Conservation (phyloP, 331 rosid species). For the Acacia concinna region DNA sequence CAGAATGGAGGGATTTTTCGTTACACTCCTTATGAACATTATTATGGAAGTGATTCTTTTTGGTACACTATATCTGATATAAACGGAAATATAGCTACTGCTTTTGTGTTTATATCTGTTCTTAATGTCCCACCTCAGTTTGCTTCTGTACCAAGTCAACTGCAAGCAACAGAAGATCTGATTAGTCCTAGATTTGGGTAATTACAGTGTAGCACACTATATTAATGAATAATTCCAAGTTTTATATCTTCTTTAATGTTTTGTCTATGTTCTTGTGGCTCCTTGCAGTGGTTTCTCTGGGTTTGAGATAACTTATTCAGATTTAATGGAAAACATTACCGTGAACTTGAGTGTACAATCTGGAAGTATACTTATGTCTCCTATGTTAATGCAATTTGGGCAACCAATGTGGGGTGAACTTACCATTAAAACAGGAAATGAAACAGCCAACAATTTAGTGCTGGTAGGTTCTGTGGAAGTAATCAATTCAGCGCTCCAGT, state of each 20-base stretch:
- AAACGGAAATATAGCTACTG: slow-evolving; percentile 74
- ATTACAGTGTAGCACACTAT: neutral
- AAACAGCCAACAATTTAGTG: slow-evolving; percentile 46
- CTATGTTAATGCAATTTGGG: slow-evolving; percentile 71
- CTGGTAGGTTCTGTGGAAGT: slow-evolving; percentile 71
- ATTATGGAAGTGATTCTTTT: slow-evolving; percentile 73
- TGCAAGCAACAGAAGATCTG: slow-evolving; percentile 77
- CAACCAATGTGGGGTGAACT: slow-evolving; percentile 56
- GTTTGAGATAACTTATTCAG: slow-evolving; percentile 75
- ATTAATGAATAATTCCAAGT: neutral
- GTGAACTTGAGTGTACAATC: slow-evolving; percentile 61
- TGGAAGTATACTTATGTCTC: slow-evolving; percentile 63
- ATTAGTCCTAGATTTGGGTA: slow-evolving; percentile 79
- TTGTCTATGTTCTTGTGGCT: slow-evolving; percentile 8
- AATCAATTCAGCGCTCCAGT: slow-evolving; percentile 70
- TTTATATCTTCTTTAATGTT: neutral
- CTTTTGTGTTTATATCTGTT: slow-evolving; percentile 60
- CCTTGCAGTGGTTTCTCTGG: slow-evolving; percentile 70
- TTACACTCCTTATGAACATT: slow-evolving; percentile 68
- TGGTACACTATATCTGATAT: slow-evolving; percentile 74
- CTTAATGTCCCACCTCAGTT: slow-evolving; percentile 81
- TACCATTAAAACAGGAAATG: slow-evolving; percentile 38
- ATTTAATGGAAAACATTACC: slow-evolving; percentile 60
- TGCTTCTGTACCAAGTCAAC: slow-evolving; percentile 67
- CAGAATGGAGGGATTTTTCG: slow-evolving; percentile 65